Conservation (phyloP, 371 early-diverging fungal species). For the Mucor circinelloides region DNA sequence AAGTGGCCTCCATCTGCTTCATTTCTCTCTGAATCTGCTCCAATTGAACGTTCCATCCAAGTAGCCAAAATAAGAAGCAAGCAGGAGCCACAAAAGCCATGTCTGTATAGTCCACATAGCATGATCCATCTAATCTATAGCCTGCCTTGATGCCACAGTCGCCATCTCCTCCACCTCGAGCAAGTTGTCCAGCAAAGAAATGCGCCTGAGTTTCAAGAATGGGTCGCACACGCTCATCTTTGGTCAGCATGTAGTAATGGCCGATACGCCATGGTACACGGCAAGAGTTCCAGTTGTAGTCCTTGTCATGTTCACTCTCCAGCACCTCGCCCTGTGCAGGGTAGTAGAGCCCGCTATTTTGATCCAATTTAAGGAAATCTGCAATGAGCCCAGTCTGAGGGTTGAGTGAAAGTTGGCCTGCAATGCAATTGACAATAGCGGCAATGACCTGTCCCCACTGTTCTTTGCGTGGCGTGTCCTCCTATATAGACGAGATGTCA, state of each 20-base stretch:
- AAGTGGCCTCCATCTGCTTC: slow-evolving; percentile 58
- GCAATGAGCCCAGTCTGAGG: slow-evolving; percentile 64
- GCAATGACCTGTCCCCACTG: slow-evolving; percentile 58
- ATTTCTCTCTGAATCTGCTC: slow-evolving; percentile 46
- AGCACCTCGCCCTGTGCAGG: slow-evolving; percentile 54
- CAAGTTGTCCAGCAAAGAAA: slow-evolving; percentile 58
- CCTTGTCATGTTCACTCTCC: slow-evolving; percentile 52
- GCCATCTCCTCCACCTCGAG: slow-evolving; percentile 31
- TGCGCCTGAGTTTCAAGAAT: slow-evolving; percentile 54
- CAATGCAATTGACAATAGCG: slow-evolving; percentile 46
- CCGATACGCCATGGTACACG: slow-evolving; percentile 67
- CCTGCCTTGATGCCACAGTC: slow-evolving; percentile 58
- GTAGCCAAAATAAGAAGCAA: slow-evolving; percentile 58
- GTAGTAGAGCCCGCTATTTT: slow-evolving; percentile 38
- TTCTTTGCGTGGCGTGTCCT: slow-evolving; percentile 53
- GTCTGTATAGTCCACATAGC: slow-evolving; percentile 58
- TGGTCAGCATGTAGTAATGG: slow-evolving; percentile 59
- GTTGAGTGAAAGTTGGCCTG: slow-evolving; percentile 47
- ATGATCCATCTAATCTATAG: slow-evolving; percentile 56
- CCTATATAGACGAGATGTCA: slow-evolving; percentile 19
- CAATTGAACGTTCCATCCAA: slow-evolving; percentile 51
- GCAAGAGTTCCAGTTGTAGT: slow-evolving; percentile 60
- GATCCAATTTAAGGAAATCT: slow-evolving; percentile 58
- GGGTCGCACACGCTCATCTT: slow-evolving; percentile 55
- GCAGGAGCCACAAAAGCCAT: slow-evolving; percentile 68